phyloP scores from a whole-genome alignment of 371 early-diverging fungal genomes.

The Nosema muscidifuracis region DNA sequence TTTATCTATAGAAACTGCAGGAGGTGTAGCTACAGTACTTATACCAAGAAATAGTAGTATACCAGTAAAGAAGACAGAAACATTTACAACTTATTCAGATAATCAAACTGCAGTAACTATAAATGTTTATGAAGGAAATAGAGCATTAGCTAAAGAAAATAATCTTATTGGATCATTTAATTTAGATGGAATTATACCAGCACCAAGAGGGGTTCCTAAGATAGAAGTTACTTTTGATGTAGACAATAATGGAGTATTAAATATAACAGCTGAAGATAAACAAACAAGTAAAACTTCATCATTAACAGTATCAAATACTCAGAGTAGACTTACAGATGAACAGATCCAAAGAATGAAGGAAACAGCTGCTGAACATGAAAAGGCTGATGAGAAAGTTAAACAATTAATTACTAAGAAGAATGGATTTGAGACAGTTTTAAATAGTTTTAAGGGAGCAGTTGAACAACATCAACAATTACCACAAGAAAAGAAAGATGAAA shows the following conservation, averaged over 20 bases:
- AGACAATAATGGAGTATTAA: conserved; percentile 33
- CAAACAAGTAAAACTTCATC: conserved; percentile 4
- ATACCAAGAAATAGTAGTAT: conserved; percentile 48
- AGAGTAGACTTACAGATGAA: conserved; percentile 65
- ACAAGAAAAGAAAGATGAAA: conserved; percentile 28
- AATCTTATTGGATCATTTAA: conserved; percentile 39
- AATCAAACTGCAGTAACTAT: conserved; percentile 58
- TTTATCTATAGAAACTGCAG: conserved; percentile 56
- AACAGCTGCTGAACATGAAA: conserved; percentile 66
- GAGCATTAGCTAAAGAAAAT: conserved; percentile 36
- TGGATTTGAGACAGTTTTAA: conserved; percentile 18
- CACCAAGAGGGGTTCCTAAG: conserved; percentile 48
- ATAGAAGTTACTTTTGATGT: conserved; percentile 44
- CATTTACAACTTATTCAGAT: conserved; percentile 58
- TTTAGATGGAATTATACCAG: conserved; percentile 25
- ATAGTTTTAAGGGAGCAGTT: conserved; percentile 4
- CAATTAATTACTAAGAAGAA: conserved; percentile 16
- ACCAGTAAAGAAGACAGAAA: conserved; percentile 48
- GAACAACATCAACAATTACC: conserved; percentile 25
- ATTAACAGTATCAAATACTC: conserved; percentile 57
- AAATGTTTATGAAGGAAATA: conserved; percentile 49
- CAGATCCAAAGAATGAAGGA: conserved; percentile 59
- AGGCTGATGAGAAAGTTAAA: conserved; percentile 24
- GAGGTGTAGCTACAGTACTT: conserved; percentile 50
- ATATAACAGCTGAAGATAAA: conserved; percentile 49